Percentiles rank a stretch among this genome's conserved stretches.
Conservation (phyloP, 2,329 filamentous ascomycete species). For the Acephala macrosclerotiorum region DNA sequence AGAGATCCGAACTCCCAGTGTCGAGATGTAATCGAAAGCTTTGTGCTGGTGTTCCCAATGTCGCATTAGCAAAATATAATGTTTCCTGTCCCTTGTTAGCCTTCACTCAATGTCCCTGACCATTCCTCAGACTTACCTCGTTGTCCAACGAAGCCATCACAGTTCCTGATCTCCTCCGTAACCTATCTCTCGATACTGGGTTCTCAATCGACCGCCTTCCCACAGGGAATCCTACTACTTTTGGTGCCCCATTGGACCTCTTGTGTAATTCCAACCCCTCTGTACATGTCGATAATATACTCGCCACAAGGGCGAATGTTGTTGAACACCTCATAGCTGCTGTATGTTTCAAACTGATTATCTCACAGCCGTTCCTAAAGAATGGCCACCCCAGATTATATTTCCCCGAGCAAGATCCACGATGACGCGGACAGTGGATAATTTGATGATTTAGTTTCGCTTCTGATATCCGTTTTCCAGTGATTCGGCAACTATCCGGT, state of each 20-base stretch:
- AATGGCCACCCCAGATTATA: slow-evolving; percentile 9
- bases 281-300: slow-evolving; percentile 38
- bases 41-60: slow-evolving; percentile 68
- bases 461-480: slow-evolving; percentile 10
- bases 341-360: slow-evolving; percentile 5
- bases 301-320: slow-evolving; percentile 37
- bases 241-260: slow-evolving; percentile 39
- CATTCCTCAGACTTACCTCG: slow-evolving; percentile 50
- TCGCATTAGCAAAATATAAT: slow-evolving; percentile 69
- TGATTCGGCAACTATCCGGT: slow-evolving; percentile 2
- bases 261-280: slow-evolving; percentile 39
- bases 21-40: slow-evolving; percentile 66
- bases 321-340: slow-evolving; percentile 40
- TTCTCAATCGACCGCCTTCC: slow-evolving; percentile 37
- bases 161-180: slow-evolving; percentile 54
- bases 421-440: slow-evolving; percentile 31
- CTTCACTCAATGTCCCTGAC: slow-evolving; percentile 8
- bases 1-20: slow-evolving; percentile 74
- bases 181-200: slow-evolving; percentile 42
- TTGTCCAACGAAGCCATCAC: slow-evolving; percentile 61
- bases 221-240: slow-evolving; percentile 43
- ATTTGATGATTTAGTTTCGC: slow-evolving; percentile 26
- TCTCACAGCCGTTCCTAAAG: slow-evolving; percentile 1
- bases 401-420: slow-evolving; percentile 13
- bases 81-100: slow-evolving; percentile 55